Conservation (phyloP, 495 filamentous ascomycete genomes). For the Lepraria neglecta region DNA sequence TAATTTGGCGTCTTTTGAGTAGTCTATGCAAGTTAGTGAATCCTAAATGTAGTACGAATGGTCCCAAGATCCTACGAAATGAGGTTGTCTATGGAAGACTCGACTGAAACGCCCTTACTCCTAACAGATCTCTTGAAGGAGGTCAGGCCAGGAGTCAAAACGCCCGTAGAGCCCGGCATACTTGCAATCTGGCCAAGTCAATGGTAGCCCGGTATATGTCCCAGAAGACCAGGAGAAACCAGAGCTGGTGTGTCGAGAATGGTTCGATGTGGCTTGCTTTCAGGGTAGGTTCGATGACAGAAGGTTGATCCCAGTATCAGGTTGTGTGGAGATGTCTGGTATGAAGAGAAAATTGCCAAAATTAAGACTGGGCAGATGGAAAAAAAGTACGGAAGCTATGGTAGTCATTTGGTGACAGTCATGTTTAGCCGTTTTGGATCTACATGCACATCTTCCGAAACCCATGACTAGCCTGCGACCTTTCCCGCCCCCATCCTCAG, state of each 20-base stretch:
- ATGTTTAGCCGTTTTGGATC: not conserved
- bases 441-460: not conserved
- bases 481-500: conserved; percentile 29
- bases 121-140: conserved; percentile 67
- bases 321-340: no score
- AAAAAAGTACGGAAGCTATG: not conserved
- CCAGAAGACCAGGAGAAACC: not conserved
- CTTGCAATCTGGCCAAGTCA: not conserved
- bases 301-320: no score
- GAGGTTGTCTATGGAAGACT: conserved; percentile 73
- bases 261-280: not conserved
- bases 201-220: no score
- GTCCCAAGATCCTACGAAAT: conserved; percentile 56
- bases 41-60: not conserved
- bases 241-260: no score
- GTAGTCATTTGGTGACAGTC: not conserved
- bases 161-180: conserved; percentile 46
- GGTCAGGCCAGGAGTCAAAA: conserved; percentile 60
- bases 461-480: conserved; percentile 1
- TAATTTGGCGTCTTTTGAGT: conserved; percentile 83
- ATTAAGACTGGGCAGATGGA: no score
- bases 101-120: conserved; percentile 57
- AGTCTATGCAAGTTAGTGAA: conserved; percentile 47
- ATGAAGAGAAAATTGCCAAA: no score
- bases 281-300: no score